Base-by-base conservation (phyloP, 495 filamentous ascomycete species). In the Neurospora sp. region DNA sequence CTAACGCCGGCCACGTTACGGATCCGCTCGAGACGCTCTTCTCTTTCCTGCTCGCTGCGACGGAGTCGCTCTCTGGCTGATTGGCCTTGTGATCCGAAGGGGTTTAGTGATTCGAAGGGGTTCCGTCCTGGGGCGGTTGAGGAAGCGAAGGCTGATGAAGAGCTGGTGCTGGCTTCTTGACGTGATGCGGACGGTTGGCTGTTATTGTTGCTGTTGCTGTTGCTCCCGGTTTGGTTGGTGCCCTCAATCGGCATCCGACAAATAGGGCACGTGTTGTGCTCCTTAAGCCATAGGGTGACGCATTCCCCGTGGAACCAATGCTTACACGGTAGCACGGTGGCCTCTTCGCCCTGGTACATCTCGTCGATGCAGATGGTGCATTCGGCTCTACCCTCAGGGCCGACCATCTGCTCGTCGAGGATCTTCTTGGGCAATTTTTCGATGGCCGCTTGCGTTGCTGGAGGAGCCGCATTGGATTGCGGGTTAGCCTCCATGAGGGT, bases 301-400 rank as follows among this genome's bases (percentile, higher is more conserved):
- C 94, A 97, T 16, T 87, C 82, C 69, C 87, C 89, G 78, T 97
- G 93, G 79, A 97, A 99, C 92, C 93, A 97, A 77, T 99, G 96
- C 3, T 86, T 90, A 82, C 96, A 99, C 3, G 94, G 94, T 38
- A 99, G 81, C 35, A 91, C 86, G 0, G 90, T 89, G 7, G 96
- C 92, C 79, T 94, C 90, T 35, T 90, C 91, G 16, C 89, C 92
- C 41, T 92, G 77, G 53, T 89, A 84, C 41, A 97, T 90, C 3
- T 92, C 87, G 71, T 98, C 95, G 86, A 98, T 98, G 78, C 96
- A 99, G 73, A 97, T 95, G 35, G 92, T 93, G 78, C 94, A 97
- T 75, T 97, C 94, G 4, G 87, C 92, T 73, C 85, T 87, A 5
- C 83, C 80, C 66, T 88, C 87, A 0, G 82, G 75, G 3, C 80